These are phyloP conservation scores for Aspergillus incahuasiensis DNA, from an alignment of 495 filamentous ascomycete genomes.

Conservation along the genomic window DNA sequence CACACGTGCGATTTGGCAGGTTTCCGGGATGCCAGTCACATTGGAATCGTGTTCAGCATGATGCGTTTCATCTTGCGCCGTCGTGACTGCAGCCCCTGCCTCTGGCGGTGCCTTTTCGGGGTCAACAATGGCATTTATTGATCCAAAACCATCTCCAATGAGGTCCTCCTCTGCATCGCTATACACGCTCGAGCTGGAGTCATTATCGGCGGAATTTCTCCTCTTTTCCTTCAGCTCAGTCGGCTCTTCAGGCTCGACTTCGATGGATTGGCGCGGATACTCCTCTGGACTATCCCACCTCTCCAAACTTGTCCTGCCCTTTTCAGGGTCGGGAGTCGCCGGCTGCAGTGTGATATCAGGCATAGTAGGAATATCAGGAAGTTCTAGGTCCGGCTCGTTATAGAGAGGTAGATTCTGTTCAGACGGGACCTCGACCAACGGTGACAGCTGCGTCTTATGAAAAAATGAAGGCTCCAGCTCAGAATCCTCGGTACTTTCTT, in stretches of 20 bases:
- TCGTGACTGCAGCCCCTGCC: neutral
- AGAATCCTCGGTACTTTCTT: neutral
- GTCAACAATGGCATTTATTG: conserved; percentile 78
- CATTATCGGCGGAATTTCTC: conserved; percentile 29
- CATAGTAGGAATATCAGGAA: conserved; percentile 36
- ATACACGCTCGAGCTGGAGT: conserved; percentile 67
- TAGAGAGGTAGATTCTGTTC: neutral
- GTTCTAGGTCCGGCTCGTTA: conserved; percentile 12
- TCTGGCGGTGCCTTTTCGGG: conserved; percentile 29
- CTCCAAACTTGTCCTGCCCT: conserved; percentile 31
- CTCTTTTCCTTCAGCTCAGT: conserved; percentile 9
- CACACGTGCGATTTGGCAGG: conserved; percentile 21
- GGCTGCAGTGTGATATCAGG: conserved; percentile 41
- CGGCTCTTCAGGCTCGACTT: conserved; percentile 9
- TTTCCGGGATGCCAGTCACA: conserved; percentile 13
- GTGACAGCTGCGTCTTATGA: neutral
- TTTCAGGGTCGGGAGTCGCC: conserved; percentile 43
- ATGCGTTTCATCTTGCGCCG: neutral
- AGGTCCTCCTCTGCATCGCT: conserved; percentile 84
- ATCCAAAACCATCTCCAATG: conserved; percentile 73
- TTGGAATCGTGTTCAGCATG: conserved; percentile 1
- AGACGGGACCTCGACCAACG: neutral
- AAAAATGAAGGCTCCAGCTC: neutral
- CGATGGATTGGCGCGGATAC: conserved; percentile 29
- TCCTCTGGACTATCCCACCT: conserved; percentile 34